Percentiles rank a stretch among this genome's conserved stretches.
phyloP scores from a whole-genome alignment of 1,284 basidiomycete species.

The Marasmius sp. region DNA sequence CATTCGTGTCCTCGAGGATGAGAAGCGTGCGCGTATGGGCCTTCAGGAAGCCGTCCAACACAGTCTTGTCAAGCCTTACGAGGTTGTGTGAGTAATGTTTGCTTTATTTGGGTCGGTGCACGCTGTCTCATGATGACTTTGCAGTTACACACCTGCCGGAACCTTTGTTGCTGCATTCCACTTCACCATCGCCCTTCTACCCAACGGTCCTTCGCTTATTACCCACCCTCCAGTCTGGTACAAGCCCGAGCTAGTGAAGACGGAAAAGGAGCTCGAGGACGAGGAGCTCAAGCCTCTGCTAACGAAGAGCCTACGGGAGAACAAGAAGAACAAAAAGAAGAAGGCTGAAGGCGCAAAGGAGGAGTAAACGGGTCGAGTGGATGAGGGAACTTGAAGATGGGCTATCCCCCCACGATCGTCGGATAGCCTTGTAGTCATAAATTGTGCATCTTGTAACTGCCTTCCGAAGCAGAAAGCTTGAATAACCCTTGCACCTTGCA shows the following conservation, averaged over 20 bases:
- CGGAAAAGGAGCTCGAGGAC: constrained; percentile 87
- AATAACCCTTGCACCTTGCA: neutral
- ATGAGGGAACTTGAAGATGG: neutral
- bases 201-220: constrained; percentile 82
- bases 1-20: constrained; percentile 90
- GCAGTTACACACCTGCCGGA: constrained; percentile 75
- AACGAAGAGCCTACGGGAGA: constrained; percentile 80
- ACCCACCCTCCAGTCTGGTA: constrained; percentile 91
- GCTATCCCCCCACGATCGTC: neutral
- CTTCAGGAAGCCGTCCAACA: constrained; percentile 96
- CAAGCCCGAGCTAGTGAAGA: constrained; percentile 86
- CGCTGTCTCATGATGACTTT: neutral
- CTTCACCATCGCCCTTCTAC: constrained; percentile 90
- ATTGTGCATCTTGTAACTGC: constrained; percentile 14
- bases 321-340: constrained; percentile 92
- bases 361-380: neutral
- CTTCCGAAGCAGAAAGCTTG: neutral
- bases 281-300: constrained; percentile 81
- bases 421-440: neutral
- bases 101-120: neutral
- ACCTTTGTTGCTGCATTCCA: constrained; percentile 92
- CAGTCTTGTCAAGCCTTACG: constrained; percentile 86
- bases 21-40: constrained; percentile 93
- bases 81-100: constrained; percentile 71
- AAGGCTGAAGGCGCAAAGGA: constrained; percentile 41